Base-by-base conservation (phyloP, 2,329 filamentous ascomycete genomes). In the Ceratocystis ficicola region DNA sequence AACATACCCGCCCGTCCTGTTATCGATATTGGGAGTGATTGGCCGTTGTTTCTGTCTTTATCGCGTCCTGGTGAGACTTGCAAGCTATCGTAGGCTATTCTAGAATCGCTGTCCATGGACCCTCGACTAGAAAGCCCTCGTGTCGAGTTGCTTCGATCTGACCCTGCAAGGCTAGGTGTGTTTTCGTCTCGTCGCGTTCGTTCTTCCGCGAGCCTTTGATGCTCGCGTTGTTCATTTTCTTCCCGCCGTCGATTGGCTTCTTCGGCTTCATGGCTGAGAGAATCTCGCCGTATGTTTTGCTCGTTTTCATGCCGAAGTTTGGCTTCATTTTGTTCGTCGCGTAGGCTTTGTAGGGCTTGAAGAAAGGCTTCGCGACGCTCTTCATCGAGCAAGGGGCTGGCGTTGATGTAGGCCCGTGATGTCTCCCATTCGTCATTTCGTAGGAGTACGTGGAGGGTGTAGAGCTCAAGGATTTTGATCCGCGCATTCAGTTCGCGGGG, bases 341-440 rank as follows among this genome's bases (percentile, higher is more conserved):
- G 87, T 36, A 97, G 78, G 64, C 85, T 87, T 73, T 95, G 85
- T 17, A 97, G 79, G 3, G 92, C 93, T 71, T 93, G 87, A 17
- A 95, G 77, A 74, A 97, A 96, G 0, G 89, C 86, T 71, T 97
- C 90, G 69, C 90, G 86, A 57, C 90, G 84, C 77, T 97, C 94
- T 64, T 96, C 93, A 73, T 97, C 93, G 1, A 99, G 81, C 30
- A 96, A 85, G 60, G 93, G 86, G 74, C 86, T 94, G 72, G 90
- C 84, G 71, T 81, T 85, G 72, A 97, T 95, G 74, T 97, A 97
- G 71, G 95, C 89, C 68, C 85, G 84, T 3, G 94, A 90, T 71
- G 96, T 96, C 67, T 96, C 90, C 94, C 94, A 99, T 76, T 97
- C 91, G 66, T 90, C 86, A 71, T 96, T 97, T 64, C 90, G 83